These are phyloP conservation scores for Phytophthora chlamydospora DNA, from an alignment of 352 stramenopile species.

Conservation along the genomic window DNA sequence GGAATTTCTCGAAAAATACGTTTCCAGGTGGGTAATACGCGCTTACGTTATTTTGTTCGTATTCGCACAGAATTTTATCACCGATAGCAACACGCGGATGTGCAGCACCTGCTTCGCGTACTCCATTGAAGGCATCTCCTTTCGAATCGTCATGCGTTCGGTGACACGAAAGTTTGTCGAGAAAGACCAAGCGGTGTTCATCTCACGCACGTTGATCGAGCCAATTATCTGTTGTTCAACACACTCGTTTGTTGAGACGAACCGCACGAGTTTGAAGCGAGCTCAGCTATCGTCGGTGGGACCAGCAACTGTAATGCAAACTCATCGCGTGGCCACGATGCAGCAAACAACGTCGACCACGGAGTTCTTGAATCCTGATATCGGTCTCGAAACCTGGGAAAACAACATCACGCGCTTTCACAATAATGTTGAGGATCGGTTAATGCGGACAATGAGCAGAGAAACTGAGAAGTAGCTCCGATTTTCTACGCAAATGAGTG, in stretches of 20 bases:
- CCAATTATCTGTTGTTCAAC: constrained; percentile 4
- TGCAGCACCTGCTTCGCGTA: constrained; percentile 17
- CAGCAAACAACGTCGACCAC: too few species aligned
- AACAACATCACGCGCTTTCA: constrained; percentile 15
- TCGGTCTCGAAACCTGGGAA: constrained; percentile 16
- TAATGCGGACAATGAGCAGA: constrained; percentile 14
- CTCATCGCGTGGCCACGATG: constrained; percentile 20
- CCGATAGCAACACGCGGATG: constrained; percentile 21
- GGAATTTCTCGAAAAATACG: not conserved
- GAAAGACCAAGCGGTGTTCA: constrained; percentile 14
- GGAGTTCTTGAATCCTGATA: constrained; percentile 7
- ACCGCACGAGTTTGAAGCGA: constrained; percentile 23
- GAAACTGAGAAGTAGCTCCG: too few species aligned
- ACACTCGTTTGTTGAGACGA: constrained; percentile 20
- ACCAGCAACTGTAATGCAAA: constrained; percentile 26
- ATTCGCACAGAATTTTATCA: constrained; percentile 16
- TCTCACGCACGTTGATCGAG: constrained; percentile 28
- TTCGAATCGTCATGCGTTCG: constrained; percentile 10
- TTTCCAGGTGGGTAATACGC: not conserved
- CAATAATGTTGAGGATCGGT: constrained; percentile 21
- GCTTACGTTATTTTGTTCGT: not conserved
- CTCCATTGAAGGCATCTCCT: constrained; percentile 4
- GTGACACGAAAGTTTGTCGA: constrained; percentile 28
- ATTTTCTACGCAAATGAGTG: too few species aligned
- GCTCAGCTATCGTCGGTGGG: constrained; percentile 16